Base-by-base conservation (phyloP, 2,329 filamentous ascomycete genomes). In the Ascochyta pisi region DNA sequence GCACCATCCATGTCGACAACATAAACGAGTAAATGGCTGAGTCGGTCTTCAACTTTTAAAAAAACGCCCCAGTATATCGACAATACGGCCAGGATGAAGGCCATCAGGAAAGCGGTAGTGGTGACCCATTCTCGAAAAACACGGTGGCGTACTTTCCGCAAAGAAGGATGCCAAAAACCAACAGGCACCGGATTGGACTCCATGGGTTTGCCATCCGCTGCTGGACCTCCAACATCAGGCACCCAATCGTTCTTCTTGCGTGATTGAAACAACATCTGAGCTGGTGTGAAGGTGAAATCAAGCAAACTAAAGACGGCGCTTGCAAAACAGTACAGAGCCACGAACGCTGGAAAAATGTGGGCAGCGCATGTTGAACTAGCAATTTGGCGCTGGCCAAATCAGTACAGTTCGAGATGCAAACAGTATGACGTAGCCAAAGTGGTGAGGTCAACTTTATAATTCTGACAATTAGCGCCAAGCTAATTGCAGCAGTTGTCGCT, bases 1-100 rank as follows among this genome's bases (percentile, higher is more conserved):
- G 79, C 78, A 4, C 82, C 83, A 66, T 89, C 86, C 60, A 89
- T 87, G 67, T 88, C 84, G 26, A 89, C 86, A 2, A 88, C 81
- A 57, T 83, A 82, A 8, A 89, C 77, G 3, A 77, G 3, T 73
- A 74, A 16, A 82, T 72, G 48, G 83, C 85, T 40, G 76, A 70
- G 37, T 23, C 69, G 60, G 6, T 64, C 62, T 10, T 85, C 77
- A 0, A 83, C 77, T 13, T 78, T 65, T 64, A 78, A 84, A 19
- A 88, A 81, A 0, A 82, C 81, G 0, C 76, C 85, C 86, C 86
- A 89, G 73, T 85, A 88, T 3, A 89, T 71, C 0, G 83, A 86
- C 0, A 89, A 68, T 4, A 86, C 77, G 10, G 62, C 74, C 5
- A 88, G 70, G 42, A 87, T 83, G 63, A 86, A 87, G 4, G 77